A percentile compares a stretch with the other conserved stretches of the same genome.
Evolutionary conservation across 345 rosid species (phyloP).

Genomic region (Linum trigynum): DNA sequence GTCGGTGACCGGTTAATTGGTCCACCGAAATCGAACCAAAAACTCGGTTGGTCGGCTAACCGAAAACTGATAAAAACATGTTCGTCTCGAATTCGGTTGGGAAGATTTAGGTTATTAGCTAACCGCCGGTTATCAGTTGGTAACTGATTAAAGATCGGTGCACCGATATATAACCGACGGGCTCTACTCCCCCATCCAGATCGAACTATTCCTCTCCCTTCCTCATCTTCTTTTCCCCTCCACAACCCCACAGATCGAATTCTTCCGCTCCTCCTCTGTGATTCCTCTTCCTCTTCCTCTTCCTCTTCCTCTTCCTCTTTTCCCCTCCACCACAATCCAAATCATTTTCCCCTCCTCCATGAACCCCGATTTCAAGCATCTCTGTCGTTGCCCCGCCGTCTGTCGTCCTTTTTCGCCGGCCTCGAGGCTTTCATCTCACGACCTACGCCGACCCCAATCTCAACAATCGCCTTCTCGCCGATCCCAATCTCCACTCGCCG

Average conservation of each 20-base stretch:
- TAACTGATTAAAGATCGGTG: too few species aligned
- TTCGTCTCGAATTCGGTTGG: too few species aligned
- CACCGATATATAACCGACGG: too few species aligned
- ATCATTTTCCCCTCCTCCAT: background rate
- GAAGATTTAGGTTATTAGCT: too few species aligned
- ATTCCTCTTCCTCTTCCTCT: too few species aligned
- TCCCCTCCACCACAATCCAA: background rate
- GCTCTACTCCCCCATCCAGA: too few species aligned
- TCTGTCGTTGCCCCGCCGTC: background rate
- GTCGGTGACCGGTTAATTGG: too few species aligned
- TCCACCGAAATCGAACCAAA: too few species aligned
- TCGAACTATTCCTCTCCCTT: background rate
- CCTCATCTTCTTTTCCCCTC: background rate
- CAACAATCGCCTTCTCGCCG: background rate
- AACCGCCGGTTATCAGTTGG: too few species aligned
- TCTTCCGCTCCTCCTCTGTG: background rate
- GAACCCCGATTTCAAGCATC: background rate
- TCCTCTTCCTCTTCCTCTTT: background rate
- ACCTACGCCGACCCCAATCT: background rate
- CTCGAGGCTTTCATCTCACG: background rate
- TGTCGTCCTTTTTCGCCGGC: background rate
- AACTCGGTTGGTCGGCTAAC: too few species aligned
- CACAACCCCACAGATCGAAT: background rate
- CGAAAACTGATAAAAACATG: too few species aligned
- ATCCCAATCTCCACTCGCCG: background rate